Base-by-base conservation (phyloP, 1,284 basidiomycete species). In the Cutaneotrichosporon dermatis region DNA sequence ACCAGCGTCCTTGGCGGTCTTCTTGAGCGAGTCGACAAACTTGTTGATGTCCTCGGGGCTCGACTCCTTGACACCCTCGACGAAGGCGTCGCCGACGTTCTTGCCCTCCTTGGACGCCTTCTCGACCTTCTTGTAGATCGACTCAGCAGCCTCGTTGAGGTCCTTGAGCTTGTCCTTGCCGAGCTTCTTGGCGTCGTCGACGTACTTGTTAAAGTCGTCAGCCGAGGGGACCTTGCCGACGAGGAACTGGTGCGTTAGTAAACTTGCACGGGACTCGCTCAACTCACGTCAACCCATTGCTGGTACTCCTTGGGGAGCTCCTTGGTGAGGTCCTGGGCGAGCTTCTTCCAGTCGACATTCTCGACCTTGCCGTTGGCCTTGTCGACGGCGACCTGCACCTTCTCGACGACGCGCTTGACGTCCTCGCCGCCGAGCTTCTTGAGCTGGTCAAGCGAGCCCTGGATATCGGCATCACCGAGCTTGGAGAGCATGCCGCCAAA, bases 351-450 rank as follows among this genome's bases (percentile, higher is more conserved):
- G 64, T 78, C 75, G 7, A 78, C 62, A 36, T 78, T 66, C 58
- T 65, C 44, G 15, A 69, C 64, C 59, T 77, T 70, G 33, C 72
- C 74, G 46, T 66, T 66, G 43, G 76, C 74, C 36, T 73, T 69
- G 63, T 77, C 69, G 51, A 77, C 58, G 48, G 68, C 69, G 44
- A 62, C 62, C 69, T 78, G 72, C 45, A 76, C 72, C 59, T 72
- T 70, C 15, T 72, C 69, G 16, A 74, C 65, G 41, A 76, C 65
- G 6, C 69, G 63, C 64, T 72, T 73, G 35, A 75, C 68, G 36
- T 78, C 75, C 43, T 76, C 73, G 8, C 69, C 69, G 33, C 76
- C 76, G 51, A 62, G 56, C 53, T 75, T 73, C 66, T 78, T 77
- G 51, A 77, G 65, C 60, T 72, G 64, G 43, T 73, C 70, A n/a